Percentiles rank a stretch among this genome's conserved stretches.
Evolutionary conservation across 2,329 filamentous ascomycete genomes (phyloP).

Genomic region (Polytolypa hystricis): DNA sequence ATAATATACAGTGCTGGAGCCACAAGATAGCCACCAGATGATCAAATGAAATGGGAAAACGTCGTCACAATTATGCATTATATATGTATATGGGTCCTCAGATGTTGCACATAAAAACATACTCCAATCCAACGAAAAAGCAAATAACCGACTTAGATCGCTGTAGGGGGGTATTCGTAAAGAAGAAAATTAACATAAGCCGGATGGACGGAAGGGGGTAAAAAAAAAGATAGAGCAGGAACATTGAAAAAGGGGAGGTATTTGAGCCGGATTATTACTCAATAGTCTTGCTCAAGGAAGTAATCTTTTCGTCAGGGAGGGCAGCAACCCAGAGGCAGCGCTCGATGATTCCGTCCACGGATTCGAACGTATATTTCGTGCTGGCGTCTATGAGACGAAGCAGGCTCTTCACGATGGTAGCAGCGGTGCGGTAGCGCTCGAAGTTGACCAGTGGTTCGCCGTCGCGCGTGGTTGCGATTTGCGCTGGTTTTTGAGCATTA

Average conservation of each 20-base stretch:
- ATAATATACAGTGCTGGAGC: neutral
- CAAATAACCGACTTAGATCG: too few species aligned
- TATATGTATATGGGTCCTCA: too few species aligned
- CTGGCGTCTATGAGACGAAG: constrained; percentile 53
- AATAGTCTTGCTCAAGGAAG: constrained; percentile 33
- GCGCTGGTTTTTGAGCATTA: constrained; percentile 54
- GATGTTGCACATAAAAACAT: too few species aligned
- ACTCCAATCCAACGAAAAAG: too few species aligned
- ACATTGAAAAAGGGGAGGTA: neutral
- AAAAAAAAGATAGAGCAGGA: neutral
- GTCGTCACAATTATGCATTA: too few species aligned
- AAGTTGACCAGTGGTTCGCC: constrained; percentile 54
- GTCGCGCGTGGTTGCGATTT: constrained; percentile 37
- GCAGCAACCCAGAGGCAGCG: constrained; percentile 55
- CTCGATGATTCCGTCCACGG: constrained; percentile 47
- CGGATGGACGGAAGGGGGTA: neutral
- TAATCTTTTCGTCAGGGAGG: constrained; percentile 48
- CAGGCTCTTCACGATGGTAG: constrained; percentile 53
- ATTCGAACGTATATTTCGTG: constrained; percentile 48
- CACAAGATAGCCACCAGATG: neutral
- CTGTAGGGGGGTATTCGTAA: too few species aligned
- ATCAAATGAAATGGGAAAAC: too few species aligned
- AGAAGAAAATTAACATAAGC: constrained; percentile 1
- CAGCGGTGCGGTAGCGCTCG: constrained; percentile 54
- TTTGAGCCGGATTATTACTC: too few species aligned